Base-by-base conservation (phyloP, 2,329 filamentous ascomycete genomes). In the Emmonsiellopsis sp. region DNA sequence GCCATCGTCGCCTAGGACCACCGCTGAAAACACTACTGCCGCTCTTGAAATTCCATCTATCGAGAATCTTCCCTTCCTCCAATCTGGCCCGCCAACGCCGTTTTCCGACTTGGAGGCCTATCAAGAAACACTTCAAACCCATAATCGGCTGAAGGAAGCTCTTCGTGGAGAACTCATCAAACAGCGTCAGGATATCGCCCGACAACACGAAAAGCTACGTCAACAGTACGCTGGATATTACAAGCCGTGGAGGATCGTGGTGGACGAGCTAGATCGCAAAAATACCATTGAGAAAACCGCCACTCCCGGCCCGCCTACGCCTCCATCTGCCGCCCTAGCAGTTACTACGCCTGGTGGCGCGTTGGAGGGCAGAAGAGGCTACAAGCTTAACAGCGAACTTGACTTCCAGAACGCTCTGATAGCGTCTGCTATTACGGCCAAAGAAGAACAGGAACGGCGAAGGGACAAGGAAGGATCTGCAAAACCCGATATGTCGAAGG, bases 331-430 rank as follows among this genome's bases (percentile, higher is more conserved):
- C 32, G 20, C 16, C 11, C 34, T 34, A 31, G 31, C 47, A 9
- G 47, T 35, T 40, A 49, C 47, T 49, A 49, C 47, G 6, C 55
- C 65, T 10, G 60, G 59, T 0, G 55, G 61, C 5, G 57, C 62
- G 20, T 61, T 62, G 3, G 71, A 72, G 55, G 68, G 61, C 56
- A 68, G 71, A 13, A 64, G 75, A 55, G 67, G 73, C 2, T 73
- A 73, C 53, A 73, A 74, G 54, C 71, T 74, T 6, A 75, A 75
- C 51, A 78, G 73, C 52, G 75, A 77, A 55, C 63, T 76, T 5
- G 75, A 77, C 53, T 72, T 78, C 47, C 70, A 76, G 53, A 75
- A 72, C 51, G 74, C 74, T 2, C 64, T 78, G 37, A 67, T 70
- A 41, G 72, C 72, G 32, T 78, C 75, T 1, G 71, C 73, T 51